Conservation (phyloP, 768 basidiomycete species). For the Solioccasus polychromus region DNA sequence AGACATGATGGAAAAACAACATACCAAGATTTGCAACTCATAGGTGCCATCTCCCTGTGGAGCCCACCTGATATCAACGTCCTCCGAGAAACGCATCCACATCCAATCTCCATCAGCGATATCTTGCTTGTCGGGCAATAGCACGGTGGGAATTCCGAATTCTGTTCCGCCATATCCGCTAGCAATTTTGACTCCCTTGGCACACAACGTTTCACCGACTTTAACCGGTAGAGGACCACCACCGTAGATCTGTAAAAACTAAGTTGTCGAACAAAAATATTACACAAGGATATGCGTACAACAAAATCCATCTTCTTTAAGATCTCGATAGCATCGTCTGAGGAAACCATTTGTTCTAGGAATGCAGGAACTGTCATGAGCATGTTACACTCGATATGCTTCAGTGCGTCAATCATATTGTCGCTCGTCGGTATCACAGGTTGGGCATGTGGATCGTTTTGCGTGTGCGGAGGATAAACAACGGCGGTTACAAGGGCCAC, state of each 20-base stretch:
- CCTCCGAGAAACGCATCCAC: constrained; percentile 7
- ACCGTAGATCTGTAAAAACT: constrained; percentile 28
- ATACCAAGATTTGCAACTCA: constrained; percentile 36
- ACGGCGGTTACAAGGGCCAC: constrained; percentile 12
- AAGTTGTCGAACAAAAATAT: background rate
- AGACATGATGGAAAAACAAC: background rate
- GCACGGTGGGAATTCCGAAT: constrained; percentile 7
- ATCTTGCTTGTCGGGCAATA: constrained; percentile 1
- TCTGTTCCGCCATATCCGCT: constrained; percentile 21
- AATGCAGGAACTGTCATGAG: constrained; percentile 39
- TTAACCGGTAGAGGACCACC: constrained; percentile 37
- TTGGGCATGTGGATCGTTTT: constrained; percentile 10
- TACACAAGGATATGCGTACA: constrained; percentile 19
- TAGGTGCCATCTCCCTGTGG: constrained; percentile 32
- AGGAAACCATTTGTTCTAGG: constrained; percentile 35
- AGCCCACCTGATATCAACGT: constrained; percentile 25
- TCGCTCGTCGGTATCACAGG: constrained; percentile 40
- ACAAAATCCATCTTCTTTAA: constrained; percentile 27
- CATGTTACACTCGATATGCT: constrained; percentile 24
- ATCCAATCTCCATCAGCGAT: constrained; percentile 18
- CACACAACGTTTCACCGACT: constrained; percentile 14
- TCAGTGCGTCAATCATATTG: constrained; percentile 37
- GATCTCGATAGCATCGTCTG: constrained; percentile 20
- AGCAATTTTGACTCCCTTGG: constrained; percentile 13
- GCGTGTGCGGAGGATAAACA: constrained; percentile 28